phyloP scores from a whole-genome alignment of 2,329 filamentous ascomycete genomes.

The Emergomyces pasteurianus region DNA sequence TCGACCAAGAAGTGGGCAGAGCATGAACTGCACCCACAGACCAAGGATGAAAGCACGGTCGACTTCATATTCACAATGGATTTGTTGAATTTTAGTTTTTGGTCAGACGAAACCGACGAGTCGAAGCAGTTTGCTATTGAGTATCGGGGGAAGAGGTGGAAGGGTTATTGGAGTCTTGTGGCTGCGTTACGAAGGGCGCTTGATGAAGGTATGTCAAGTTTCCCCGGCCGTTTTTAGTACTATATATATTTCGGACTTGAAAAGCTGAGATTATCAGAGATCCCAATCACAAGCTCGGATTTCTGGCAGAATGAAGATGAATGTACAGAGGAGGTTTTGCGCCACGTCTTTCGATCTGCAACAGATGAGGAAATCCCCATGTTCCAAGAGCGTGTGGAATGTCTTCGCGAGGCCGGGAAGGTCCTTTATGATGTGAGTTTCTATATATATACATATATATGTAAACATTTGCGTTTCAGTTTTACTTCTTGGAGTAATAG shows the following conservation, averaged over 20 bases:
- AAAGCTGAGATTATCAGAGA: conserved; percentile 39
- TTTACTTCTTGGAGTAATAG: neutral
- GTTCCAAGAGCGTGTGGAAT: conserved; percentile 62
- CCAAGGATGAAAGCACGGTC: conserved; percentile 65
- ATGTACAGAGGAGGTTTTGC: conserved; percentile 62
- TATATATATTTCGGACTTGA: neutral
- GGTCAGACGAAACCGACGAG: conserved; percentile 60
- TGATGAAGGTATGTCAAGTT: conserved; percentile 55
- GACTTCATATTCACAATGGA: conserved; percentile 98
- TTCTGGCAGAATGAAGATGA: conserved; percentile 73
- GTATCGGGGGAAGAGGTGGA: conserved; percentile 73
- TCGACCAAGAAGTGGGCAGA: conserved; percentile 76
- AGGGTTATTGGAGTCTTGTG: conserved; percentile 90
- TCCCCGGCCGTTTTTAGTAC: neutral
- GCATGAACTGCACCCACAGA: conserved; percentile 79
- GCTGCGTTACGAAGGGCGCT: conserved; percentile 76
- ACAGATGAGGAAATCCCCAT: conserved; percentile 82
- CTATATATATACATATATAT: neutral
- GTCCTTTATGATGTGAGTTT: conserved; percentile 60
- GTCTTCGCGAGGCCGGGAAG: conserved; percentile 69
- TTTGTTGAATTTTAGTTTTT: conserved; percentile 92
- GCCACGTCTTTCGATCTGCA: conserved; percentile 70
- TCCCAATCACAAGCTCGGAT: conserved; percentile 76
- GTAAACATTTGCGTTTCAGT: neutral
- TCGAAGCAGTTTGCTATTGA: conserved; percentile 65